Base-by-base conservation (phyloP, 768 basidiomycete species). In the Macrolepiota fuliginosa region DNA sequence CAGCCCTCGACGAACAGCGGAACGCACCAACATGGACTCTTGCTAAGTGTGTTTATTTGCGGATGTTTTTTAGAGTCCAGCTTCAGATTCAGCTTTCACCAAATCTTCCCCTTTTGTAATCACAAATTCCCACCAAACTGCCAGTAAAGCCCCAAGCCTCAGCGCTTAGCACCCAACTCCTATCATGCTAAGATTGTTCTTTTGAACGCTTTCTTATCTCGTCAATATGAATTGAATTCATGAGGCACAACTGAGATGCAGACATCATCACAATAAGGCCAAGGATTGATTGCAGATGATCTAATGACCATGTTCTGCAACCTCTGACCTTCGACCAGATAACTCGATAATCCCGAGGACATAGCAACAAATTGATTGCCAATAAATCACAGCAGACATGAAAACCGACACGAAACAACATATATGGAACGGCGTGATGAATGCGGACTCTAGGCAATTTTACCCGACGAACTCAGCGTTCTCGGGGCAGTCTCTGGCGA, bases 401-500 rank as follows among this genome's bases (percentile, higher is more conserved):
- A 58, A 24, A 50, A 57, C 47, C 45, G 47, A 49, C 46, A 58
- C 56, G 27, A 35, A 42, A 46, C 29, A 32, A 45, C 9, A 19
- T 7, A 49, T 19, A 27, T 22, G 25, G 47, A 49, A 49, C 22
- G 47, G 25, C 10, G 24, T 49, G 47, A 49, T 27, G 25, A 6
- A 49, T 49, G 47, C 47, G 24, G 47, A 49, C 47, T 22, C 47
- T 15, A 49, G 19, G 24, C 47, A 27, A 22, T 49, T 66, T 81
- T 70, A 87, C 63, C 73, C 79, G 69, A 74, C 74, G 68, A 79
- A 85, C 57, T 86, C 85, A 58, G 73, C 68, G 65, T 73, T 79
- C 69, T 86, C 86, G 45, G 84, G 81, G 72, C 87, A 89, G 54
- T 88, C 86, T 72, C 84, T 80, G 47, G 86, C 85, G 69, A 89